Base-by-base conservation (phyloP, 2,329 filamentous ascomycete genomes). In the Fusarium equiseti region DNA sequence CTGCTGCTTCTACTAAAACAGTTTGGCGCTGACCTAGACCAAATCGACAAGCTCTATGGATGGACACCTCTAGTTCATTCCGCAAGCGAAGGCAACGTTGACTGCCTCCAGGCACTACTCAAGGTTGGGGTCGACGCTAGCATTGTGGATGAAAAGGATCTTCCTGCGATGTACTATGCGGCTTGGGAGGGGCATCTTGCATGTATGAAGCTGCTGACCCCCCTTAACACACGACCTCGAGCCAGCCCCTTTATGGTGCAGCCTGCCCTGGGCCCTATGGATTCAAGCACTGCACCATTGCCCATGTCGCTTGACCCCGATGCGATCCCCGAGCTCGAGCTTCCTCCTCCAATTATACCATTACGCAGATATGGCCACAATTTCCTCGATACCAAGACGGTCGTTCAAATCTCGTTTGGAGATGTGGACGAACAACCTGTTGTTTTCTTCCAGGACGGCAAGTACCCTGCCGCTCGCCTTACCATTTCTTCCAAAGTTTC, bases 41-140 rank as follows among this genome's bases (percentile, higher is more conserved):
- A 98, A 79, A 86, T 93, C 32, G 96, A 99, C 80, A 98, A 97
- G 81, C 86, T 99, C 18, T 98, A 98, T 75, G 94, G 95, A 66
- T 99, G 96, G 96, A 98, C 96, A 4, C 95, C 96, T 0, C 85
- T 99, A 8, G 96, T 99, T 61, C 95, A 99, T 79, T 95, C 96
- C 4, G 96, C 96, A 12, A 97, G 95, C 77, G 96, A 99, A 82
- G 96, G 96, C 24, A 97, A 97, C 77, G 92, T 98, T 3, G 90
- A 92, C 27, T 98, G 95, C 76, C 84, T 99, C 45, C 89, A 94
- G 72, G 92, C 91, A 2, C 85, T 99, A 6, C 85, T 99, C 13
- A 89, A 94, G 56, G 89, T 92, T 68, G 91, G 92, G 10, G 95
- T 92, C 6, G 89, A 97, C 75, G 88, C 92, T 2, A 91, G 90